Base-by-base conservation (phyloP, 2,329 filamentous ascomycete species). In the Chalara sp. region DNA sequence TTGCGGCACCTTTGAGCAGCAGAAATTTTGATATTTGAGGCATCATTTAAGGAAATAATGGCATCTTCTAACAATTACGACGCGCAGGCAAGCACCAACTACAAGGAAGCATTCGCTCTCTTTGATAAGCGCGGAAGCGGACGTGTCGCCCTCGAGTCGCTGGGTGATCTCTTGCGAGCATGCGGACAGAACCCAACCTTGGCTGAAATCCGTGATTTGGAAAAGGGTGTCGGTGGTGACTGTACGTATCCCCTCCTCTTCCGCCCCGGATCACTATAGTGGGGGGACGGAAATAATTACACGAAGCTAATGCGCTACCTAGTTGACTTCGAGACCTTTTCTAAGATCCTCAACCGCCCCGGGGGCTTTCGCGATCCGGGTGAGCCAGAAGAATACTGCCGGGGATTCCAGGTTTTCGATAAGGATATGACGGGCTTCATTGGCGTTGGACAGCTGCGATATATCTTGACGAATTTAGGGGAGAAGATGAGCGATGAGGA, bases 401-500 rank as follows among this genome's bases (percentile, higher is more conserved):
- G 92, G 56, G 93, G 93, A 50, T 99, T 99, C 78, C 93, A 99
- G 72, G 93, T 99, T 49, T 99, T 99, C 65, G 93, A 99, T 74
- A 99, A 99, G 75, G 93, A 99, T 70, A 87, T 96, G 83, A 96
- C 90, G 54, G 93, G 93, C 48, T 96, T 91, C 72, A 97, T 99
- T 68, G 93, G 92, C 51, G 92, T 97, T 58, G 93, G 93, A 52
- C 93, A 99, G 75, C 81, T 99, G 70, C 88, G 95, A 73, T 99
- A 99, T 75, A 92, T 99, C 68, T 74, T 99, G 65, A 99, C 93
- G 51, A 97, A 97, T 69, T 74, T 99, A 63, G 93, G 93, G 64
- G 93, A 99, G 84, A 97, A 97, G 80, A 96, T 99, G 90, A 89
- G 87, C 55, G 92, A 99, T 64, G 93, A 97, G 58, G 93, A 99